Percentiles rank a stretch among this genome's conserved stretches.
Evolutionary conservation across 2,329 filamentous ascomycete genomes (phyloP).

Genomic region (Calcarisporium arbuscula): DNA sequence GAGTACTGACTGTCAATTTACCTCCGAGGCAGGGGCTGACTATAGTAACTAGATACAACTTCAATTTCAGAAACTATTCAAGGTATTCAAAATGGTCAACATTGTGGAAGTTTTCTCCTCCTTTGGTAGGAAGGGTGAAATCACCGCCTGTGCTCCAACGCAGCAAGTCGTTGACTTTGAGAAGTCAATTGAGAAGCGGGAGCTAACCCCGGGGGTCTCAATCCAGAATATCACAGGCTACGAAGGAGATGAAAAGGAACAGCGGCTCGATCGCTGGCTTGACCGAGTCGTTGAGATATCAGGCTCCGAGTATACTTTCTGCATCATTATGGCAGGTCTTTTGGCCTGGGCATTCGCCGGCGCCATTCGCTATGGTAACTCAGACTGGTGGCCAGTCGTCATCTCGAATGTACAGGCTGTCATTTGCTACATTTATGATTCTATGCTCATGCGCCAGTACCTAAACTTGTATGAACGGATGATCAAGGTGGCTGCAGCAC

Average conservation of each 20-base stretch:
- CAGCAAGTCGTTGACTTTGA: constrained; percentile 4
- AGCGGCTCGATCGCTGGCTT: constrained; percentile 14
- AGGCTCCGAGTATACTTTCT: constrained; percentile 16
- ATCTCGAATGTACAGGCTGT: constrained; percentile 29
- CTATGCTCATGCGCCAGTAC: constrained; percentile 32
- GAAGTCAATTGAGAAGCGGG: not conserved
- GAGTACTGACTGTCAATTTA: no score
- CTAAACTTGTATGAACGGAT: constrained; percentile 23
- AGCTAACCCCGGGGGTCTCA: not conserved
- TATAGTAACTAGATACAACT: no score
- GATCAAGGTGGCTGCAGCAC: constrained; percentile 20
- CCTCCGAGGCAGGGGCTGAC: no score
- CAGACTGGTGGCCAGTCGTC: constrained; percentile 28
- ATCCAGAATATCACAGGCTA: constrained; percentile 13
- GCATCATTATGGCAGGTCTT: constrained; percentile 23
- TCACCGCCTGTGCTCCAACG: constrained; percentile 7
- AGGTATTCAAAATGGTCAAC: constrained; percentile 5
- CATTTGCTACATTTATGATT: constrained; percentile 29
- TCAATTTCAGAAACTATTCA: no score
- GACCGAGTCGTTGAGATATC: constrained; percentile 14
- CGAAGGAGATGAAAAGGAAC: constrained; percentile 8
- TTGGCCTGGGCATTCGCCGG: constrained; percentile 23
- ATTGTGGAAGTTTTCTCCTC: constrained; percentile 6
- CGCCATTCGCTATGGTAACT: constrained; percentile 21
- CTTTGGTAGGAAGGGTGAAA: constrained; percentile 8